A percentile compares a stretch with the other conserved stretches of the same genome.
Conservation (phyloP, 768 basidiomycete genomes). For the Termitomyces eurrhizus region DNA sequence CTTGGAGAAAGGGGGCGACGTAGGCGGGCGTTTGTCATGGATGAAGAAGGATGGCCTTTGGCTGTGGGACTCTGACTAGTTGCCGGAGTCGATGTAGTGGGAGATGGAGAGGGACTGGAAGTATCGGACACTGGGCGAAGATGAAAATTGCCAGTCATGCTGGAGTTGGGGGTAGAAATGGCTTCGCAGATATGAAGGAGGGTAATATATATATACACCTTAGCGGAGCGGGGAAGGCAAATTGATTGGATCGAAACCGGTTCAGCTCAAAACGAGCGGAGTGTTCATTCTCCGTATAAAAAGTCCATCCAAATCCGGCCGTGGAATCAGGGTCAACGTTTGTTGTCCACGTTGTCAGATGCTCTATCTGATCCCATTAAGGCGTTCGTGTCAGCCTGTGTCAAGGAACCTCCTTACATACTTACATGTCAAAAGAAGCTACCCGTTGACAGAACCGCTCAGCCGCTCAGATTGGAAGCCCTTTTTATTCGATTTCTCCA, state of each 20-base stretch:
- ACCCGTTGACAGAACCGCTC: slow-evolving; percentile 30
- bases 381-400: slow-evolving; percentile 4
- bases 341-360: slow-evolving; percentile 17
- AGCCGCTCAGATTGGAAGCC: slow-evolving; percentile 32
- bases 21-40: slow-evolving; percentile 29
- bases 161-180: slow-evolving; percentile 15
- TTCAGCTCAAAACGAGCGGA: slow-evolving; percentile 23
- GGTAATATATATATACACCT: slow-evolving; percentile 23
- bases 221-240: slow-evolving; percentile 22
- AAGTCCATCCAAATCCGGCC: slow-evolving; percentile 15
- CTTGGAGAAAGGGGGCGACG: slow-evolving; percentile 63
- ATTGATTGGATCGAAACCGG: slow-evolving; percentile 32
- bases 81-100: slow-evolving; percentile 45
- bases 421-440: slow-evolving; percentile 13
- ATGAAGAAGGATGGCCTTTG: slow-evolving; percentile 21
- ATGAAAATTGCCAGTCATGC: slow-evolving; percentile 33
- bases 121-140: slow-evolving; percentile 52
- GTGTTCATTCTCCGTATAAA: slow-evolving; percentile 17
- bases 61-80: slow-evolving; percentile 37
- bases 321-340: slow-evolving; percentile 21
- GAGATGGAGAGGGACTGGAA: slow-evolving; percentile 49
- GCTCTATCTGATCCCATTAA: slow-evolving; percentile 18
- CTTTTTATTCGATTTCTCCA: slow-evolving; percentile 14
- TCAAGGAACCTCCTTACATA: slow-evolving; percentile 16
- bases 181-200: slow-evolving; percentile 4